These are phyloP conservation scores for Penicillium cosmopolitanum DNA, from an alignment of 495 filamentous ascomycete genomes.

Conservation along the genomic window DNA sequence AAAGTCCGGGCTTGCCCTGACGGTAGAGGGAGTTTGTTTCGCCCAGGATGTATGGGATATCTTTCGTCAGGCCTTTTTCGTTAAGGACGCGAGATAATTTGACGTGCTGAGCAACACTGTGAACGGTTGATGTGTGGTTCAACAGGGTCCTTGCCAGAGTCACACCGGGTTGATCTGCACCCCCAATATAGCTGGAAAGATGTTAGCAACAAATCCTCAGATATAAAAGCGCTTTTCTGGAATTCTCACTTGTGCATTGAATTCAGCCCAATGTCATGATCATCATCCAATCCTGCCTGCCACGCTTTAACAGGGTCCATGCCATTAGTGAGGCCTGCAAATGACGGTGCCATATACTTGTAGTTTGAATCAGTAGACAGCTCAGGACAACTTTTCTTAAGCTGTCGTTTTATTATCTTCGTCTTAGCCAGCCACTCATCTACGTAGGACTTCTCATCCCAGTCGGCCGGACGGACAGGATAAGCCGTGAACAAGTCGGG, in stretches of 20 bases:
- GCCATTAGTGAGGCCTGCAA: slow-evolving; percentile 57
- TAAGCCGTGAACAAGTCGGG: slow-evolving; percentile 65
- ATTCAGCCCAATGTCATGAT: slow-evolving; percentile 56
- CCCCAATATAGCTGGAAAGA: slow-evolving; percentile 62
- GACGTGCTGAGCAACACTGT: slow-evolving; percentile 51
- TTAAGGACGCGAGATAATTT: slow-evolving; percentile 46
- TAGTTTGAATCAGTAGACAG: slow-evolving; percentile 44
- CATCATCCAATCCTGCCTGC: slow-evolving; percentile 53
- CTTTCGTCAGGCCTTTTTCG: slow-evolving; percentile 38
- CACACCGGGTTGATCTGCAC: slow-evolving; percentile 62
- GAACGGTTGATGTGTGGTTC: slow-evolving; percentile 63
- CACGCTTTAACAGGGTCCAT: slow-evolving; percentile 56
- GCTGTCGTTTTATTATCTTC: slow-evolving; percentile 46
- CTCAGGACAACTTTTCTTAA: slow-evolving; percentile 57
- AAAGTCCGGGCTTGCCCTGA: slow-evolving; percentile 64
- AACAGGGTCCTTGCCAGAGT: slow-evolving; percentile 67
- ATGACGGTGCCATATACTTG: slow-evolving; percentile 63
- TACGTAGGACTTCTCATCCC: slow-evolving; percentile 62
- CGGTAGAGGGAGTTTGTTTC: slow-evolving; percentile 69
- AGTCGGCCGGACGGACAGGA: slow-evolving; percentile 53
- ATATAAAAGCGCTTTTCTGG: not conserved
- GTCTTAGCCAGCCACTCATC: slow-evolving; percentile 64
- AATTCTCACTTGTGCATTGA: slow-evolving; percentile 64
- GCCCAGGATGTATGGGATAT: slow-evolving; percentile 62
- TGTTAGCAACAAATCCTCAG: not conserved